phyloP scores from a whole-genome alignment of 768 basidiomycete species.

The Boletales sp. region DNA sequence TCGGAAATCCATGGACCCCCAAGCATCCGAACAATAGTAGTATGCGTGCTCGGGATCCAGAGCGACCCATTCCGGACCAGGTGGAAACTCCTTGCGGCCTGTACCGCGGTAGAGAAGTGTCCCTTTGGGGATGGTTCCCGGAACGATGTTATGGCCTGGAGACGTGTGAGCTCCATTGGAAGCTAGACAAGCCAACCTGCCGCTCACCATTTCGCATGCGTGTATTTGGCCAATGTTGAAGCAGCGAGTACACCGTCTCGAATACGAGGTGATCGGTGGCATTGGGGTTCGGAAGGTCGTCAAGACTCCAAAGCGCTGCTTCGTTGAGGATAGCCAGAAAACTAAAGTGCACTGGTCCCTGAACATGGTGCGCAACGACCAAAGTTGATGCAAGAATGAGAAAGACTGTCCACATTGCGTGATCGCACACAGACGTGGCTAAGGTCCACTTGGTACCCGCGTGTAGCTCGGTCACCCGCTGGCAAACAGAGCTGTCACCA shows the following conservation, averaged over 20 bases:
- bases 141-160: constrained; percentile 25
- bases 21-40: constrained; percentile 23
- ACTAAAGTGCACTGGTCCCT: too few relatives aligned
- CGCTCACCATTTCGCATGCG: constrained; percentile 42
- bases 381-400: too few relatives aligned
- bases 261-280: constrained; percentile 25
- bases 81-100: constrained; percentile 19
- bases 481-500: too few relatives aligned
- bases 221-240: constrained; percentile 46
- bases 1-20: too few relatives aligned
- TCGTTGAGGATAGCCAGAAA: too few relatives aligned
- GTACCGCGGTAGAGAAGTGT: constrained; percentile 37
- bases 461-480: too few relatives aligned
- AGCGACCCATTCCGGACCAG: constrained; percentile 31
- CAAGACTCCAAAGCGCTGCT: constrained; percentile 19
- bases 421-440: too few relatives aligned
- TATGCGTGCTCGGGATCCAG: constrained; percentile 37
- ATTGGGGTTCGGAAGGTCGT: constrained; percentile 20
- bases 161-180: constrained; percentile 6
- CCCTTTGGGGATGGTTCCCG: constrained; percentile 32
- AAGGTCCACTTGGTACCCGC: too few relatives aligned
- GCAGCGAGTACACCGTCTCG: constrained; percentile 24
- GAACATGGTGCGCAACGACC: too few relatives aligned
- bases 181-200: neutral
- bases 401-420: too few relatives aligned